A percentile compares a stretch with the other conserved stretches of the same genome.
Evolutionary conservation across 1,139 yeast genomes (phyloP).

Genomic region (Pichia sp.): DNA sequence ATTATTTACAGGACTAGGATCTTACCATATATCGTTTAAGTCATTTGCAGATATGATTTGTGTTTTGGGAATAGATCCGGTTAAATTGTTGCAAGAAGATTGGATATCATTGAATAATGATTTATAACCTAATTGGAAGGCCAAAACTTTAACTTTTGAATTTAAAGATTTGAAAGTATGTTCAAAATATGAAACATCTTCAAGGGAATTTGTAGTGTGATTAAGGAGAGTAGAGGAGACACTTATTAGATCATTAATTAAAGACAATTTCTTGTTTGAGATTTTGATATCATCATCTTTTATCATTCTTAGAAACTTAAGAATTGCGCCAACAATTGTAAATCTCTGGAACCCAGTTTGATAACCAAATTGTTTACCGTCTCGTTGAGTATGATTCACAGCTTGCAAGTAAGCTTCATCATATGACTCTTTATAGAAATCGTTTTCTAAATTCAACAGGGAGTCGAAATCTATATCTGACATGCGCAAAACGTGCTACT

Average conservation of each 20-base stretch:
- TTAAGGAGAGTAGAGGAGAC: no score
- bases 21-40: slow-evolving; percentile 24
- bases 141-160: slow-evolving; percentile 23
- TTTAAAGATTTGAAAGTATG: slow-evolving; percentile 20
- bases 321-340: slow-evolving; percentile 43
- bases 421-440: slow-evolving; percentile 41
- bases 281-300: neutral
- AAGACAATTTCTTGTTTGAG: neutral
- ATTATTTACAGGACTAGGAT: slow-evolving; percentile 31
- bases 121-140: slow-evolving; percentile 20
- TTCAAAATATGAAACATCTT: slow-evolving; percentile 24
- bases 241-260: neutral
- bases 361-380: slow-evolving; percentile 50
- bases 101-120: slow-evolving; percentile 21
- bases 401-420: slow-evolving; percentile 40
- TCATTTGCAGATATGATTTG: slow-evolving; percentile 20
- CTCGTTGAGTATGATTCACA: slow-evolving; percentile 33
- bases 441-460: slow-evolving; percentile 41
- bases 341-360: slow-evolving; percentile 56
- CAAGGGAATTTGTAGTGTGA: slow-evolving; percentile 19
- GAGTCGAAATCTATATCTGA: slow-evolving; percentile 8
- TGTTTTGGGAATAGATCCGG: slow-evolving; percentile 23
- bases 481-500: no score
- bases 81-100: slow-evolving; percentile 14
- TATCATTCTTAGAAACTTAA: slow-evolving; percentile 36